Evolutionary conservation across 306 rosid genomes (phyloP), one percentile per base, ranked within the genome.

Genomic region (Senna tora): DNA sequence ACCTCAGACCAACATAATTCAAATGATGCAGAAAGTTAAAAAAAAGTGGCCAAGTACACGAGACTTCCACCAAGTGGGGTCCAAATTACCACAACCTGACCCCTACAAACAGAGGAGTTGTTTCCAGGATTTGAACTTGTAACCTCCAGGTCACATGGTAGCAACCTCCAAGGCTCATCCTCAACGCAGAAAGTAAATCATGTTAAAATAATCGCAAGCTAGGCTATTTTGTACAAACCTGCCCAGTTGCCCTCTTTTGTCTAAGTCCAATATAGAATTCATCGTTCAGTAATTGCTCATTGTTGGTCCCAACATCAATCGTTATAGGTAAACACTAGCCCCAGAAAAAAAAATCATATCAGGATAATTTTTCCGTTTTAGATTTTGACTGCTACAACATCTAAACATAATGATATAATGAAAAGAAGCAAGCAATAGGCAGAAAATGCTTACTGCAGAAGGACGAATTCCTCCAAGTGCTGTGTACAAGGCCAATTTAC

Each of bases 401-500:
- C 45, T 60, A 34, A 60, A 16, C 17, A 61, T 19, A 68, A 70
- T 5, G 14, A 60, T 49, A 53, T 52, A 79, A 52, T 70, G 56
- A 65, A 19, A 58, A 57, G 75, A 67, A 77, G 47, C 75, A 59
- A 46, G 22, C 38, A 69, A 21, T 20, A 22, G 25, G 33, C 42
- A 32, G 49, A 55, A 76, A 77, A 78, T 49, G 50, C 93, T 86
- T 88, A 91, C 99, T 0, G 92, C 79, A 30, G 99, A 95, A 77
- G 99, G 97, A 73, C 97, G 97, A 84, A 95, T 77, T 67, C 99
- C 99, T 74, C 99, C 99, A 47, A 95, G 96, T 34, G 96, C 97
- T 0, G 97, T 81, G 69, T 95, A 91, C 79, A 91, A 72, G 58
- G 99, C 78, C 84, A 95, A 84, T 77, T 95, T 95, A 69, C 99